phyloP scores from a whole-genome alignment of 495 filamentous ascomycete species.

The Amorphotheca resinae region DNA sequence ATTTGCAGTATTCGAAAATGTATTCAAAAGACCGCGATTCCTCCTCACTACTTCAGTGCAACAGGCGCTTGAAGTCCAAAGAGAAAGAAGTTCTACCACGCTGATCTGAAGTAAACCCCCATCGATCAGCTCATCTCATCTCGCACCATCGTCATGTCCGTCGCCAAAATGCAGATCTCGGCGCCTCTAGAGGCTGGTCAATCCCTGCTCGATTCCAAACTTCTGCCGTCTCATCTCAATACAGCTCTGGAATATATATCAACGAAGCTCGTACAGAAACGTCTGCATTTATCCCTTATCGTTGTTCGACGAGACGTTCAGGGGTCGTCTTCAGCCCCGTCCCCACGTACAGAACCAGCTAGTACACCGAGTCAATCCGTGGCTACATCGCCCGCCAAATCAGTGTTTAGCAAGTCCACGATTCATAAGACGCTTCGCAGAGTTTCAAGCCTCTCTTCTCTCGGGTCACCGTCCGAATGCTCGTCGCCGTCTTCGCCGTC shows the following conservation, averaged over 20 bases:
- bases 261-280: constrained; percentile 33
- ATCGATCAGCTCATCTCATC: too few relatives aligned
- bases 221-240: constrained; percentile 31
- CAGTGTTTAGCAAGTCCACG: constrained; percentile 10
- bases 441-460: constrained; percentile 4
- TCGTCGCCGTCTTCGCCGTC: constrained; percentile 2
- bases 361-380: constrained; percentile 14
- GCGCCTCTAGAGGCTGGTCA: constrained; percentile 41
- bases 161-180: constrained; percentile 36
- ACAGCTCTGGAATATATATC: constrained; percentile 40
- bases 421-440: constrained; percentile 5
- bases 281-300: constrained; percentile 33
- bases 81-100: too few relatives aligned
- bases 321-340: constrained; percentile 21
- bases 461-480: constrained; percentile 1
- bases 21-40: too few relatives aligned
- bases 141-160: constrained; percentile 17
- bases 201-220: constrained; percentile 34
- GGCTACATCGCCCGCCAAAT: constrained; percentile 9
- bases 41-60: too few relatives aligned
- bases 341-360: constrained; percentile 1
- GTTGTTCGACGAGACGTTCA: constrained; percentile 38
- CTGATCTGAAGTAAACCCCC: too few relatives aligned
- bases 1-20: too few relatives aligned
- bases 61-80: too few relatives aligned